Percentiles rank a stretch among this genome's conserved stretches.
Evolutionary conservation across 192 early-diverging fungal genomes (phyloP).

Genomic region (Gigaspora rosea): DNA sequence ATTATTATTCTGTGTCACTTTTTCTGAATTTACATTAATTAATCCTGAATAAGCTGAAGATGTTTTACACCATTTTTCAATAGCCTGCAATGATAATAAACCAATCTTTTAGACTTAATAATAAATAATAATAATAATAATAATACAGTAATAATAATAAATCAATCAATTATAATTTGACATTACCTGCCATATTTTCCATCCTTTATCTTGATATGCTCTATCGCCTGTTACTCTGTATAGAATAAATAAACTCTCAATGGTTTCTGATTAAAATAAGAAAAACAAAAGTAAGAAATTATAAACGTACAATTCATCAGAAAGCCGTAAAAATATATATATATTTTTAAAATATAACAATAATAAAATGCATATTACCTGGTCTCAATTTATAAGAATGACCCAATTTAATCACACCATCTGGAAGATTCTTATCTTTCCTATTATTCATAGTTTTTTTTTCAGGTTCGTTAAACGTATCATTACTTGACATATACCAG

Average conservation of each 20-base stretch:
- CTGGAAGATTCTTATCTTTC: conserved; percentile 20
- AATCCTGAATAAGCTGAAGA: conserved; percentile 54
- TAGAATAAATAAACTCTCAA: conserved; percentile 74
- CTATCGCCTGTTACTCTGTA: conserved; percentile 72
- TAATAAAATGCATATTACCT: conserved; percentile 39
- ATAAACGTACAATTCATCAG: background rate
- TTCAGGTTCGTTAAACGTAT: conserved; percentile 1
- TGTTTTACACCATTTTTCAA: conserved; percentile 52
- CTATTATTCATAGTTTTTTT: conserved; percentile 17
- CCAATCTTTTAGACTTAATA: too few species aligned
- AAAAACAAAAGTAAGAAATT: background rate
- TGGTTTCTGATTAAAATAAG: conserved; percentile 49
- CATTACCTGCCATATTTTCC: conserved; percentile 62
- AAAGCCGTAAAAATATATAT: background rate
- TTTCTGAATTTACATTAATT: conserved; percentile 38
- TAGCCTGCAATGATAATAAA: conserved; percentile 35
- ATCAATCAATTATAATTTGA: background rate
- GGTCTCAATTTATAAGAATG: conserved; percentile 50
- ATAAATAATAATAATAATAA: too few species aligned
- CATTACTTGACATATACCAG: conserved; percentile 30
- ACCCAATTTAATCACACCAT: conserved; percentile 1
- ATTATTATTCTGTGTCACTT: conserved; percentile 42
- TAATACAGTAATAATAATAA: background rate
- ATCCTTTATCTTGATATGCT: conserved; percentile 66
- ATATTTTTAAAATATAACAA: background rate